Evolutionary conservation across 2,329 filamentous ascomycete genomes (phyloP).

Genomic region (Cadophora sp.): DNA sequence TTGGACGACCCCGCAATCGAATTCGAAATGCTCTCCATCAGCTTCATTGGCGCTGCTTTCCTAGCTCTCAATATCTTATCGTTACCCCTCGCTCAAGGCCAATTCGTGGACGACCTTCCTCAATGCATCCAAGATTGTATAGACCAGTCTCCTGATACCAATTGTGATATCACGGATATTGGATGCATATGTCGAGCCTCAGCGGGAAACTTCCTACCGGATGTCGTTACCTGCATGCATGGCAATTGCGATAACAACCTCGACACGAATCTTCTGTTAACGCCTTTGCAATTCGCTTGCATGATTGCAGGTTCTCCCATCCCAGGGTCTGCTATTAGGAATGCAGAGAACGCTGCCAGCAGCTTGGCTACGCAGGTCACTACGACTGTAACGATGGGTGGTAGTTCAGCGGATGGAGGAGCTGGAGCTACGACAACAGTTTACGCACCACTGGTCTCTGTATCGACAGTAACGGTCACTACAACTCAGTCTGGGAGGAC

Average conservation of each 20-base stretch:
- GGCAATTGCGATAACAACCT: constrained; percentile 46
- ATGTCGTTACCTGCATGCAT: constrained; percentile 49
- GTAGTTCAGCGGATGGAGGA: constrained; percentile 22
- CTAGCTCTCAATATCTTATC: constrained; percentile 21
- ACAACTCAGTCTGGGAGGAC: constrained; percentile 21
- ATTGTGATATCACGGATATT: constrained; percentile 43
- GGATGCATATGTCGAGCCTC: constrained; percentile 49
- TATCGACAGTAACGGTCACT: constrained; percentile 23
- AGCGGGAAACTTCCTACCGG: constrained; percentile 45
- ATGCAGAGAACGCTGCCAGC: constrained; percentile 42
- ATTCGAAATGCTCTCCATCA: constrained; percentile 20
- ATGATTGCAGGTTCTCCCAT: constrained; percentile 42
- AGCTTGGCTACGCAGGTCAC: constrained; percentile 34
- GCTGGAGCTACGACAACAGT: constrained; percentile 20
- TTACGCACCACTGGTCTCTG: neutral
- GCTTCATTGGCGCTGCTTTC: constrained; percentile 3
- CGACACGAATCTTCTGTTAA: constrained; percentile 44
- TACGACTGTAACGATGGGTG: constrained; percentile 31
- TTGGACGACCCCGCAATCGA: neutral
- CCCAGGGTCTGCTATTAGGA: constrained; percentile 44
- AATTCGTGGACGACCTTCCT: constrained; percentile 39
- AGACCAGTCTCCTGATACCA: constrained; percentile 39
- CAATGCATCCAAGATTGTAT: constrained; percentile 48
- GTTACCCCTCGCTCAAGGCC: constrained; percentile 36
- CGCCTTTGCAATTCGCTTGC: constrained; percentile 46